Evolutionary conservation across 192 early-diverging fungal species (phyloP), one percentile per base, ranked within the genome.

Genomic region (Backusella luteola): DNA sequence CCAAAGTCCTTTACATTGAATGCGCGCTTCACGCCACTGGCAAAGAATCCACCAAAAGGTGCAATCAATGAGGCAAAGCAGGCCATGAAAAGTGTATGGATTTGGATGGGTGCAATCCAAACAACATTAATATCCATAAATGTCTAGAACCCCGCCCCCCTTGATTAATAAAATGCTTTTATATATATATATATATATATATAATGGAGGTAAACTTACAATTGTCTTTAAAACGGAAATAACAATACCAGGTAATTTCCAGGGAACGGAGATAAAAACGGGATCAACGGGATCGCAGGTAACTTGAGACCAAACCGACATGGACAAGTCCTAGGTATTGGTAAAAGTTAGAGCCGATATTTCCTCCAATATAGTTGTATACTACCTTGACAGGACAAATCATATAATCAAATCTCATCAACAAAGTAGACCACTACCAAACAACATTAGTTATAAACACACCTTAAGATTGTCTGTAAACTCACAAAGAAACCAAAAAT

Each of bases 41-140:
- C 97, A 87, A 99, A 98, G 89, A 98, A 98, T 23, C 97, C 97
- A 69, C 97, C 96, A 84, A 99, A 99, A 15, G 97, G 97, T 69
- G 96, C 96, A 78, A 98, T 96, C 73, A 96, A 77, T 34, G 95
- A 96, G 0, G 96, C 97, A 86, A 98, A 99, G 68, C 91, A 87
- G 0, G 96, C 92, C 85, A 99, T 90, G 15, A 94, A 87, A 44
- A 98, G 84, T 36, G 93, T 90, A 81, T 99, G 97, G 59, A 93
- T 87, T 80, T 97, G 94, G 68, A 99, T 80, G 29, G 95, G 94
- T 29, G 90, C 88, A 67, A 98, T 87, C 73, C 81, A 84, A 29
- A 97, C 86, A 17, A 86, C 82, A 12, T 80, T 71, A 68, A 93
- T 80, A 71, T 82, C 74, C 44, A 68, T 39, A 39, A 34, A 34